phyloP scores from a whole-genome alignment of 768 basidiomycete species.

The Boletus sp. region DNA sequence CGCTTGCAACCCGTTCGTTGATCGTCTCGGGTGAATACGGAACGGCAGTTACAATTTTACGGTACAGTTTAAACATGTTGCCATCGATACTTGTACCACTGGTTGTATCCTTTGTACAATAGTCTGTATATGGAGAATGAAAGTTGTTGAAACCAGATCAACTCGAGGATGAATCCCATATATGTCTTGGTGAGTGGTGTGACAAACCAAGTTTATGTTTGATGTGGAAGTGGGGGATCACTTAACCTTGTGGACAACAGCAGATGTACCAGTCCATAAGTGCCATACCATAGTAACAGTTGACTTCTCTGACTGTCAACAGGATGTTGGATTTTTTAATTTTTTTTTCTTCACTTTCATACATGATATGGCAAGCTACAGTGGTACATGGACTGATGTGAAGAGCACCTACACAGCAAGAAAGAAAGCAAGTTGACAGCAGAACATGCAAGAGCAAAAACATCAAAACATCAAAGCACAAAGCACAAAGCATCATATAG shows the following conservation, averaged over 20 bases:
- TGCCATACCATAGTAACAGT: neutral
- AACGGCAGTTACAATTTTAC: slow-evolving; percentile 15
- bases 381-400: neutral
- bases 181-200: neutral
- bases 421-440: slow-evolving; percentile 20
- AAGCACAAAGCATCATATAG: neutral
- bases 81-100: slow-evolving; percentile 20
- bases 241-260: neutral
- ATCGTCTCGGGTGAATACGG: slow-evolving; percentile 6
- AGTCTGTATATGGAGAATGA: slow-evolving; percentile 22
- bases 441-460: slow-evolving; percentile 9
- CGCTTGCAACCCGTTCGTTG: slow-evolving; percentile 6
- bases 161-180: neutral
- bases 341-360: slow-evolving; percentile 1
- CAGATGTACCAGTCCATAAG: neutral
- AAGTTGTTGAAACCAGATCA: neutral
- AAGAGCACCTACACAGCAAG: slow-evolving; percentile 10
- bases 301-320: neutral
- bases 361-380: slow-evolving; percentile 11
- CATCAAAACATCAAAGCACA: neutral
- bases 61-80: slow-evolving; percentile 15
- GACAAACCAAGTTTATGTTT: neutral
- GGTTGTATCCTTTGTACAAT: slow-evolving; percentile 22
- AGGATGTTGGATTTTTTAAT: slow-evolving; percentile 5
- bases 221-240: neutral